phyloP scores from a whole-genome alignment of 441 rosid species.

The Erodium chrysanthum region DNA sequence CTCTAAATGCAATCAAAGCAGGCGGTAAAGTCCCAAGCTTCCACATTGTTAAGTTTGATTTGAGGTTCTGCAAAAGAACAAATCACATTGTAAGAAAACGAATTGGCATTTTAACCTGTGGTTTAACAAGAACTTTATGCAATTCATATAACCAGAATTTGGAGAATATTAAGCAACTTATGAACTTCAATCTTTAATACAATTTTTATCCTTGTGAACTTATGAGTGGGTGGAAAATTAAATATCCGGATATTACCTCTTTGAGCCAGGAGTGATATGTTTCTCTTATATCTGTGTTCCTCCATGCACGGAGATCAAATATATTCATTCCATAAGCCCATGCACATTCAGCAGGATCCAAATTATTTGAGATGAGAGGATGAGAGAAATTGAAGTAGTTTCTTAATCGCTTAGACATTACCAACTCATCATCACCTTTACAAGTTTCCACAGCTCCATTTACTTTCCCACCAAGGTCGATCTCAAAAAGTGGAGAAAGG shows the following conservation, averaged over 20 bases:
- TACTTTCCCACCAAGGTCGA: constrained; percentile 81
- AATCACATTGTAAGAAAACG: constrained; percentile 20
- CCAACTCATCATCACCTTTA: constrained; percentile 91
- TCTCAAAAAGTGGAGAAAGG: constrained; percentile 82
- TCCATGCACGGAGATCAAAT: constrained; percentile 84
- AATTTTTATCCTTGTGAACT: too few species aligned
- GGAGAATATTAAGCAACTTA: too few species aligned
- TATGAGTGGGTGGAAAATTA: not conserved
- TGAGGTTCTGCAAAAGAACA: constrained; percentile 56
- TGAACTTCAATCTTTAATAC: too few species aligned
- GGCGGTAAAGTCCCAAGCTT: constrained; percentile 97
- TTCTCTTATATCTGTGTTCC: constrained; percentile 73
- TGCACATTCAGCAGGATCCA: constrained; percentile 86
- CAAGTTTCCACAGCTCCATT: constrained; percentile 99
- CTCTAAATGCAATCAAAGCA: constrained; percentile 87
- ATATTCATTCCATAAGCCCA: constrained; percentile 99
- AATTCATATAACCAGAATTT: too few species aligned
- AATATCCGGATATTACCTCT: constrained; percentile 44
- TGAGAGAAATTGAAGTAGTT: constrained; percentile 98
- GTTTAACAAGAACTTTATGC: too few species aligned
- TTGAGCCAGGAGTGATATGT: constrained; percentile 86
- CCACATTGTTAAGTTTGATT: constrained; percentile 89
- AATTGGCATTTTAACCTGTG: too few species aligned
- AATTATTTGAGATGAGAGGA: constrained; percentile 65
- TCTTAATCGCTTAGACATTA: constrained; percentile 86